These are phyloP conservation scores for Lentinula raphanica DNA, from an alignment of 768 basidiomycete genomes.

Conservation along the genomic window DNA sequence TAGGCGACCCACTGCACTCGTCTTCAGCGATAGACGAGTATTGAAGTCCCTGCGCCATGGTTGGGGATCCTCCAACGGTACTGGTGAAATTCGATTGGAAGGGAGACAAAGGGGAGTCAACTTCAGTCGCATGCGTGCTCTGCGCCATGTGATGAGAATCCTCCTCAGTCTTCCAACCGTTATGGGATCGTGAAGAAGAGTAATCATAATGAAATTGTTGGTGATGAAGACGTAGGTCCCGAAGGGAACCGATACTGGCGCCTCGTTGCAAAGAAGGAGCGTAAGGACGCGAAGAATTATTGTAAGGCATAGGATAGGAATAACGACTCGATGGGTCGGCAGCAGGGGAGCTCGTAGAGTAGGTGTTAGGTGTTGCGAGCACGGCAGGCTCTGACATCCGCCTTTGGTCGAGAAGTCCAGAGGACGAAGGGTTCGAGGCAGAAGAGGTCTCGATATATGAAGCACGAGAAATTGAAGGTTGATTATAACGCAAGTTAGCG, in stretches of 20 bases:
- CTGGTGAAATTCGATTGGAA: slow-evolving; percentile 49
- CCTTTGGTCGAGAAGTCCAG: slow-evolving; percentile 47
- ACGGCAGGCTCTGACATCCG: slow-evolving; percentile 67
- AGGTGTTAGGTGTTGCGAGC: slow-evolving; percentile 36
- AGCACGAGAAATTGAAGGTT: slow-evolving; percentile 33
- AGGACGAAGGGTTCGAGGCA: slow-evolving; percentile 17
- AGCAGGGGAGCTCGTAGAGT: slow-evolving; percentile 22
- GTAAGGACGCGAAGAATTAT: slow-evolving; percentile 29
- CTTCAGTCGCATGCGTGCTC: background rate
- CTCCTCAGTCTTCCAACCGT: slow-evolving; percentile 1
- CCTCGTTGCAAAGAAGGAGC: slow-evolving; percentile 42
- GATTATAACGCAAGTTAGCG: slow-evolving; percentile 30
- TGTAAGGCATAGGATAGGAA: slow-evolving; percentile 12
- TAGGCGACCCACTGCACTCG: slow-evolving; percentile 57
- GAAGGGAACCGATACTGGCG: slow-evolving; percentile 38
- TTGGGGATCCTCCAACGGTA: slow-evolving; percentile 23
- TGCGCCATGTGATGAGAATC: slow-evolving; percentile 7
- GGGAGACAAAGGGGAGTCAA: slow-evolving; percentile 42
- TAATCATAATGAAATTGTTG: slow-evolving; percentile 16
- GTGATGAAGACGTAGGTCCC: slow-evolving; percentile 36
- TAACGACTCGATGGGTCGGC: slow-evolving; percentile 7
- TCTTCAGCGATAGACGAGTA: slow-evolving; percentile 45
- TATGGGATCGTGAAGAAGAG: slow-evolving; percentile 7
- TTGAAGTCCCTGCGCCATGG: slow-evolving; percentile 28
- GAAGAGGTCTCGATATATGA: slow-evolving; percentile 28